A percentile compares a stretch with the other conserved stretches of the same genome.
These are phyloP conservation scores for Margaritispora aquatica DNA, from an alignment of 495 filamentous ascomycete genomes.

Conservation along the genomic window DNA sequence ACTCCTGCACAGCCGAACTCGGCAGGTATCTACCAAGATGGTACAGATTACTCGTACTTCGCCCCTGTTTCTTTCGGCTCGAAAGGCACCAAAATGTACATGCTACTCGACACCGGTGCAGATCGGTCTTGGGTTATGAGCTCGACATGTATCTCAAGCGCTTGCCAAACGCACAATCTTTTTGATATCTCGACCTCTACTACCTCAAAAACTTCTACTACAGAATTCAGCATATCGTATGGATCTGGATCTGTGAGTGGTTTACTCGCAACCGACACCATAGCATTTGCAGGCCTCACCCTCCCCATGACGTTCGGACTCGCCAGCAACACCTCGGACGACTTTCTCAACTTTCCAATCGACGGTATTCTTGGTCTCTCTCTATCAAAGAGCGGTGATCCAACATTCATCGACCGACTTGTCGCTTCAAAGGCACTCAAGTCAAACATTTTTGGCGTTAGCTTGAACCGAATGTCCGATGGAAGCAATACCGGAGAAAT, in stretches of 20 bases:
- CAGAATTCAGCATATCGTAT: conserved; percentile 56
- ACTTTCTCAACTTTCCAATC: conserved; percentile 71
- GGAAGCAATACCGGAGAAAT: conserved; percentile 64
- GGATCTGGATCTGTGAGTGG: conserved; percentile 67
- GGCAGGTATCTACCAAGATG: conserved; percentile 65
- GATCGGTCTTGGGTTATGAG: conserved; percentile 75
- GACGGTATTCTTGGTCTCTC: conserved; percentile 85
- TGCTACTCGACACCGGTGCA: conserved; percentile 76
- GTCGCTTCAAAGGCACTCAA: conserved; percentile 48
- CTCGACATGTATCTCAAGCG: conserved; percentile 49
- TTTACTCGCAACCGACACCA: conserved; percentile 51
- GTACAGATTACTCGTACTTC: conserved; percentile 75
- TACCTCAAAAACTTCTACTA: conserved; percentile 40
- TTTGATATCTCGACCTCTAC: conserved; percentile 58
- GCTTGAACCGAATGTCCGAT: conserved; percentile 57
- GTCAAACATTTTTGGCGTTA: conserved; percentile 61
- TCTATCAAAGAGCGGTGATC: conserved; percentile 38
- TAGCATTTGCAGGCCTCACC: conserved; percentile 58
- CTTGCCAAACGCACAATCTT: conserved; percentile 59
- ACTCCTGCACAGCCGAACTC: conserved; percentile 49
- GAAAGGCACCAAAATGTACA: conserved; percentile 52
- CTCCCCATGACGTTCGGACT: conserved; percentile 61
- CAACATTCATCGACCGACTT: conserved; percentile 59
- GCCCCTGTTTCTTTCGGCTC: conserved; percentile 61
- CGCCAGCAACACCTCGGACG: conserved; percentile 55